A percentile compares a stretch with the other conserved stretches of the same genome.
Conservation (phyloP, 2,329 filamentous ascomycete genomes). For the Dichotomopilus funicola region DNA sequence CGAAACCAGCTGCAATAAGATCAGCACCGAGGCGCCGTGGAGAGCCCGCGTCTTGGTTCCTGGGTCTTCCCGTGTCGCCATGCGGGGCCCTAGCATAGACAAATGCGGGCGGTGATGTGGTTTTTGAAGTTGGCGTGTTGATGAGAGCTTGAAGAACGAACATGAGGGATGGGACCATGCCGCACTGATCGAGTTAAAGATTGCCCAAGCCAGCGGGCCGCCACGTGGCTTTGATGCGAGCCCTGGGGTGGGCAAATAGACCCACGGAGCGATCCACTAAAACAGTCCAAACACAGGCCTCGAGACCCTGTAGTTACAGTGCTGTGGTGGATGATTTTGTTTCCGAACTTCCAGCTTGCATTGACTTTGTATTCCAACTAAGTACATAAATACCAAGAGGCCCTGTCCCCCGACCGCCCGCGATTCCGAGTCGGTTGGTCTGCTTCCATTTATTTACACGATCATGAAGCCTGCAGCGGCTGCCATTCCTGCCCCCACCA, state of each 20-base stretch:
- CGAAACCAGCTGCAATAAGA: constrained; percentile 81
- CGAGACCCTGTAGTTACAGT: not conserved
- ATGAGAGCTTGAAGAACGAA: too few species aligned
- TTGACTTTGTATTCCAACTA: not conserved
- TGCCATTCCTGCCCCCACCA: not conserved
- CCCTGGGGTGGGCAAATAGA: not conserved
- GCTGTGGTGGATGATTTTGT: too few species aligned
- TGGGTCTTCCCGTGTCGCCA: not conserved
- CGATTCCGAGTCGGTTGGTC: too few species aligned
- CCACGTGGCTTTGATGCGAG: not conserved
- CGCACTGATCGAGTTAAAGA: too few species aligned
- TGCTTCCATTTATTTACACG: too few species aligned
- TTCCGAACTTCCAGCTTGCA: too few species aligned
- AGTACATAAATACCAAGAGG: too few species aligned
- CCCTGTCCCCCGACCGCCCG: too few species aligned
- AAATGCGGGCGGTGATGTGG: not conserved
- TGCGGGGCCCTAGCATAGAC: not conserved
- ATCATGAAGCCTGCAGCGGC: too few species aligned
- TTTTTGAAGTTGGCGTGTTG: not conserved
- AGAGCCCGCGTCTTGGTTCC: constrained; percentile 34
- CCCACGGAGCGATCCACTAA: not conserved
- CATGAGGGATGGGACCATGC: too few species aligned
- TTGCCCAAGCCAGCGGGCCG: not conserved
- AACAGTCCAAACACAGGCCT: not conserved
- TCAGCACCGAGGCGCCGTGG: constrained; percentile 75